Evolutionary conservation across 176 grass and related monocot genomes (phyloP), one percentile per base, ranked within the genome.

Genomic region (Themeda triandra): DNA sequence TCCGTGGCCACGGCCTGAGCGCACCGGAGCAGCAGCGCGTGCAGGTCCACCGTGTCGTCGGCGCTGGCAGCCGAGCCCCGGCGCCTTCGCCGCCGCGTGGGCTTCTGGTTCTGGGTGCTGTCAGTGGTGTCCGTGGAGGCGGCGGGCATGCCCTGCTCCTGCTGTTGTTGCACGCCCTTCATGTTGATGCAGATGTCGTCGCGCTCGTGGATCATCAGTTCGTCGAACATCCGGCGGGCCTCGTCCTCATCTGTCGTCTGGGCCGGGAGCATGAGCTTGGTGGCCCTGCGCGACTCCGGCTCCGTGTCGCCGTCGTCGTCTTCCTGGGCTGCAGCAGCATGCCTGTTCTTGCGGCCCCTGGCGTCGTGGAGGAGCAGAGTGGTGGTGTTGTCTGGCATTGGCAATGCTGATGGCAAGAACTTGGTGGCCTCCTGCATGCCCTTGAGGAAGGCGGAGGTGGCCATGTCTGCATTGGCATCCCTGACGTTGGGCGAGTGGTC

Each of bases 11-110:
- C 77, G 35, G 83, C 88, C 84, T 96, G 83, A 10, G 77, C 86
- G 48, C 94, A 96, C 39, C 87, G 86, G 24, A 93, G 42, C 12
- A 96, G 88, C 79, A 96, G 75, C 3, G 67, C 83, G 54, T 72
- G 76, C 66, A 96, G 72, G 83, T 96, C 94, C 10, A 87, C 93
- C 68, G 30, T 42, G 69, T 23, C 71, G 35, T 1, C 71, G 58
- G 3, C 86, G n/a, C n/a, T n/a, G 54, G 21, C 54, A 24, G 54
- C 23, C 54, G 8, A 2, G 35, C 49, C 2, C 12, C 23, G 78
- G 30, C 71, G 73, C 32, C 66, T n/a, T 13, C 78, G 60, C 1
- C 71, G 71, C 10, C 86, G 74, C 13, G 51, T 10, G 40, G 27
- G 6, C 27, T 39, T 84, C 79, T n/a, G 2, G 71, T n/a, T n/a